Evolutionary conservation across 768 basidiomycete genomes (phyloP).

Genomic region (Trametes sanguinea): DNA sequence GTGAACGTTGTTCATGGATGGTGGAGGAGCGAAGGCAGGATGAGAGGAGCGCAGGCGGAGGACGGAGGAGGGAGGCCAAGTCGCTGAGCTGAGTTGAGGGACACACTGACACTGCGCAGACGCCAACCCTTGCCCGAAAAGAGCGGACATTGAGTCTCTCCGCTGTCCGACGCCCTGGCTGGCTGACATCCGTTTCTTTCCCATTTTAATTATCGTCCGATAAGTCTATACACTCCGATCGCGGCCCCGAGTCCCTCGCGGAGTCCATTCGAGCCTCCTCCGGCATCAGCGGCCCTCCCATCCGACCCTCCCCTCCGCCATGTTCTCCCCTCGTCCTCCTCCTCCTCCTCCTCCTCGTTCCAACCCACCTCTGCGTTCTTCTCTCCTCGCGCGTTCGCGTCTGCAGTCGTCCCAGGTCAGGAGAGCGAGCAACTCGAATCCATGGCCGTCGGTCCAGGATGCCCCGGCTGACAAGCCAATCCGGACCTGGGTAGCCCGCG

Average conservation of each 20-base stretch:
- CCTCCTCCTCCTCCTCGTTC: not conserved
- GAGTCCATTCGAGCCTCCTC: not conserved
- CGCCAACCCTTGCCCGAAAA: conserved; percentile 20
- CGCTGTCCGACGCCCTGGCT: conserved; percentile 9
- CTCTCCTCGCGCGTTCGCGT: not conserved
- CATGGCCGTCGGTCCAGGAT: conserved; percentile 11
- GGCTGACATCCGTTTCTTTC: not conserved
- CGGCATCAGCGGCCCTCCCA: conserved; percentile 1
- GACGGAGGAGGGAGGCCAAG: not conserved
- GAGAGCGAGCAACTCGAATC: conserved; percentile 11
- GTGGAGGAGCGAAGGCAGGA: conserved; percentile 19
- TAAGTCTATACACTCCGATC: conserved; percentile 11
- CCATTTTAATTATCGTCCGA: conserved; percentile 2
- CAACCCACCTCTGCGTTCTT: not conserved
- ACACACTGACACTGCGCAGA: conserved; percentile 8
- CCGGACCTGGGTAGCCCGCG: conserved; percentile 32
- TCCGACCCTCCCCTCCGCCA: conserved; percentile 12
- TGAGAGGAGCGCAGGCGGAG: conserved; percentile 11
- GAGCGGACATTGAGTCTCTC: conserved; percentile 19
- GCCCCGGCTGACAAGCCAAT: conserved; percentile 4
- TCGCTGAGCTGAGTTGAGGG: not conserved
- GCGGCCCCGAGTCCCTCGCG: conserved; percentile 21
- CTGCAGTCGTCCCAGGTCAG: not conserved
- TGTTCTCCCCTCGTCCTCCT: conserved; percentile 4
- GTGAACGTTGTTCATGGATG: conserved; percentile 25